Base-by-base conservation (phyloP, 176 grass and related monocot species). In the Musa troglodytarum region DNA sequence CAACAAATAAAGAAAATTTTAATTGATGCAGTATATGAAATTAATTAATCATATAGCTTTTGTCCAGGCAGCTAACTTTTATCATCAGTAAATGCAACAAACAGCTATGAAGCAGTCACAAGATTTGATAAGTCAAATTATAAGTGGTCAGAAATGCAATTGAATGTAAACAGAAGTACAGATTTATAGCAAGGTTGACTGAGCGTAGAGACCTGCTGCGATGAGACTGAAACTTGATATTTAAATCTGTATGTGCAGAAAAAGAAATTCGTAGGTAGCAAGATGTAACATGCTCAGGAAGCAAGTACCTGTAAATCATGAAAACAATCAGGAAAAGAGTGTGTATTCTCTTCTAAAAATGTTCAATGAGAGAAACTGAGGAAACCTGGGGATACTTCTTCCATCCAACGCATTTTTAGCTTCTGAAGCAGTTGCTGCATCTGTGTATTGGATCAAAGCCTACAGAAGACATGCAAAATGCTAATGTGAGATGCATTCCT, bases 151-250 rank as follows among this genome's bases (percentile, higher is more conserved):
- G 5, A 59, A n/a, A 59, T n/a, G n/a, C 5, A 69, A 50, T 49
- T 50, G 16, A 59, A 59, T 20, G n/a, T 59, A 59, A 59, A 59
- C n/a, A 20, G 56, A 20, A 1, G 17, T 57, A 59, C 16, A 59
- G 55, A 59, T 6, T 59, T 59, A 14, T 20, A 8, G 14, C 8
- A 59, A 59, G 56, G 16, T 59, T 59, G 5, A 14, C 14, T n/a
- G 16, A 19, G 9, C 10, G 15, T 68, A 16, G 22, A 9, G 74
- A 90, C 93, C 93, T 97, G 83, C 90, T 97, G 50, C 93, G 88
- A 72, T 94, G 89, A 72, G 90, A 94, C 83, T 99, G 95, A 53
- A 99, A 99, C 82, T 92, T 99, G 87, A 93, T 92, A 49, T 92
- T 97, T 71, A 97, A 79, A 88, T 97, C 93, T 53, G 85, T 83